These are phyloP conservation scores for Polyporus tsugae DNA, from an alignment of 1,284 basidiomycete species.

Conservation along the genomic window DNA sequence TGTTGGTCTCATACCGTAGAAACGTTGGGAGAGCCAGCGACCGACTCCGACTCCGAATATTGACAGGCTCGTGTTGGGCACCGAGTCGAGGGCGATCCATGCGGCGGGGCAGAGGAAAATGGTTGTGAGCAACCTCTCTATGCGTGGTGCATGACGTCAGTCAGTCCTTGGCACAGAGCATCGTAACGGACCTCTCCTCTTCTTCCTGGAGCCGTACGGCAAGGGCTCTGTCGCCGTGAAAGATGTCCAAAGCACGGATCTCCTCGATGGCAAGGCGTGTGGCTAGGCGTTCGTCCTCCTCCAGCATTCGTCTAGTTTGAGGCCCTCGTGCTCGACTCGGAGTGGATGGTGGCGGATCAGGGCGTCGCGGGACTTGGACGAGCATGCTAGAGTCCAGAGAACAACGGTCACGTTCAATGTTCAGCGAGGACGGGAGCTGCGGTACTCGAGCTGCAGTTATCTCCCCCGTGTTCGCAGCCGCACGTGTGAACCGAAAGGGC, in stretches of 20 bases:
- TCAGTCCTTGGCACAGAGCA: not conserved
- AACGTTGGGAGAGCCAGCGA: not conserved
- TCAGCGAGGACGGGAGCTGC: not conserved
- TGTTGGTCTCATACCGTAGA: not conserved
- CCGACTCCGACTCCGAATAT: not conserved
- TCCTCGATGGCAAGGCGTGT: constrained; percentile 18
- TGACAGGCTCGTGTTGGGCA: not conserved
- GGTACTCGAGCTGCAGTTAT: not conserved
- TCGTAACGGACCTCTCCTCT: constrained; percentile 9
- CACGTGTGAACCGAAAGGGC: constrained; percentile 9
- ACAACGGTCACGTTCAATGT: not conserved
- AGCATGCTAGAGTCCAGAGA: not conserved
- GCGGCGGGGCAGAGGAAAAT: not conserved
- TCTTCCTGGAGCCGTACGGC: constrained; percentile 14
- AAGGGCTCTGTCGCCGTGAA: constrained; percentile 14
- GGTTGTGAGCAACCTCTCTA: not conserved
- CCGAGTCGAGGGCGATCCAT: not conserved
- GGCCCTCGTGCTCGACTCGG: not conserved
- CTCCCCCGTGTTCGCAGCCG: not conserved
- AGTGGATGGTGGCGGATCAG: not conserved
- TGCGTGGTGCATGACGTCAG: not conserved
- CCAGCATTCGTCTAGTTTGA: not conserved
- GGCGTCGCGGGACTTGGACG: not conserved
- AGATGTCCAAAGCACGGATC: constrained; percentile 3
- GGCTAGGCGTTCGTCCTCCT: constrained; percentile 11